A percentile compares a stretch with the other conserved stretches of the same genome.
phyloP scores from a whole-genome alignment of 352 stramenopile genomes.

The Phytophthora fragariae region DNA sequence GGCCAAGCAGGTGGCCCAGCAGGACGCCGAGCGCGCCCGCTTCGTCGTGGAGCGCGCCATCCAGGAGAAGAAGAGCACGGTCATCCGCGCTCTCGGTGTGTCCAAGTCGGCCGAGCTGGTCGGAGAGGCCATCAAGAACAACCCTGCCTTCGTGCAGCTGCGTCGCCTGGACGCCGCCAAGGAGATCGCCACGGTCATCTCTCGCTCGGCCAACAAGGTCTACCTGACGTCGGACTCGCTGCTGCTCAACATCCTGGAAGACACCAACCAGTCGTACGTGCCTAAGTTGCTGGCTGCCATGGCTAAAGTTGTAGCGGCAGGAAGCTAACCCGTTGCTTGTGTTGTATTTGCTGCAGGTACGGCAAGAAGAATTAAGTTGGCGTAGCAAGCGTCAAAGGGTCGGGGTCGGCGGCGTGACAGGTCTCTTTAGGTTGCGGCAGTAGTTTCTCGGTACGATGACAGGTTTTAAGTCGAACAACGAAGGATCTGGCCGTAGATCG shows the following conservation, averaged over 20 bases:
- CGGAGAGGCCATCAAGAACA: slow-evolving; percentile 98
- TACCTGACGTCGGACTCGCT: slow-evolving; percentile 98
- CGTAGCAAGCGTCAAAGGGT: too few relatives aligned
- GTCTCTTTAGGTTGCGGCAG: slow-evolving; percentile 26
- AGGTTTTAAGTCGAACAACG: slow-evolving; percentile 26
- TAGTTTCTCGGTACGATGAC: slow-evolving; percentile 11
- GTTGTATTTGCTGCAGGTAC: slow-evolving; percentile 21
- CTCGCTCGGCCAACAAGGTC: slow-evolving; percentile 96
- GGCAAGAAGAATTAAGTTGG: slow-evolving; percentile 56
- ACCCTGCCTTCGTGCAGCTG: slow-evolving; percentile 99
- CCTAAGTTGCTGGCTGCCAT: too few relatives aligned
- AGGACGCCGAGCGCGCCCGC: slow-evolving; percentile 98
- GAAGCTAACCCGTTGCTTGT: slow-evolving; percentile 11
- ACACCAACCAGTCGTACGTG: slow-evolving; percentile 63
- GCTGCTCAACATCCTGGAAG: slow-evolving; percentile 96
- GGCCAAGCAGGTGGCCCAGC: slow-evolving; percentile 99
- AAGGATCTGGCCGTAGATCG: slow-evolving; percentile 14
- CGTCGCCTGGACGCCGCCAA: slow-evolving; percentile 98
- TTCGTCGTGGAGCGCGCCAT: slow-evolving; percentile 99
- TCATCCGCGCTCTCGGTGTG: slow-evolving; percentile 98
- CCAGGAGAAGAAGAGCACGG: slow-evolving; percentile 99
- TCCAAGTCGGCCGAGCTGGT: slow-evolving; percentile 98
- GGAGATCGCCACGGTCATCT: slow-evolving; percentile 98
- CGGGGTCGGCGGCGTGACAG: neutral
- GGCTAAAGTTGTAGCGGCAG: neutral